Conservation (phyloP, 805 yeast genomes). For the Teunomyces kruisii region DNA sequence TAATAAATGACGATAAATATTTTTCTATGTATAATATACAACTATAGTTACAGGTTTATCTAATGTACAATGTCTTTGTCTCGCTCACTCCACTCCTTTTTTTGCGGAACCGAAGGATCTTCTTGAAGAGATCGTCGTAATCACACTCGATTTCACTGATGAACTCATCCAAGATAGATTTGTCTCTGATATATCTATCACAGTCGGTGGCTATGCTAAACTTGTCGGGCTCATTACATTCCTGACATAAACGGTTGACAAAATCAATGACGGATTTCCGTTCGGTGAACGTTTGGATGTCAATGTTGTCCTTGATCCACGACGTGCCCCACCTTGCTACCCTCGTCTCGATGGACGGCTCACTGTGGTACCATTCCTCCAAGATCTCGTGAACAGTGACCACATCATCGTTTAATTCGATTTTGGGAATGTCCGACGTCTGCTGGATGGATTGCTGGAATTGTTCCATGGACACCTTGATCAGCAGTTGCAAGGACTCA, state of each 20-base stretch:
- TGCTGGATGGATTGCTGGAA: conserved; percentile 6
- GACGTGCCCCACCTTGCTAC: conserved; percentile 12
- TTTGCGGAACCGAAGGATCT: conserved; percentile 10
- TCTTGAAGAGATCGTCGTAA: conserved; percentile 10
- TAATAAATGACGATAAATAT: not conserved
- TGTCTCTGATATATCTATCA: conserved; percentile 13
- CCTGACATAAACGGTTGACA: conserved; percentile 10
- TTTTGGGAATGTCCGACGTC: not conserved
- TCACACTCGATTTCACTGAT: conserved; percentile 15
- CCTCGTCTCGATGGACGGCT: conserved; percentile 10
- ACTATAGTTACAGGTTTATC: conserved; percentile 2
- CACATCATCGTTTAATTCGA: conserved; percentile 14
- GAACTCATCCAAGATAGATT: conserved; percentile 15
- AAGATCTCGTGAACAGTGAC: conserved; percentile 12
- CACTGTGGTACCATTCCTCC: conserved; percentile 14
- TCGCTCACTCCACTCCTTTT: conserved; percentile 1
- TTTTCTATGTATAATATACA: not conserved
- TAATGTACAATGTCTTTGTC: conserved; percentile 1
- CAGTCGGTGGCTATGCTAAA: conserved; percentile 11
- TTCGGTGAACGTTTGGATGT: conserved; percentile 12
- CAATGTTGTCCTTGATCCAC: conserved; percentile 15
- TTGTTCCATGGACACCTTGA: conserved; percentile 1
- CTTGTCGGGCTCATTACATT: conserved; percentile 9
- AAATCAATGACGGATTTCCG: conserved; percentile 10
- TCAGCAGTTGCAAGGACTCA: conserved; percentile 3